A percentile compares a stretch with the other conserved stretches of the same genome.
These are phyloP conservation scores for Onygenales sp. DNA, from an alignment of 2,329 filamentous ascomycete species.

Conservation along the genomic window DNA sequence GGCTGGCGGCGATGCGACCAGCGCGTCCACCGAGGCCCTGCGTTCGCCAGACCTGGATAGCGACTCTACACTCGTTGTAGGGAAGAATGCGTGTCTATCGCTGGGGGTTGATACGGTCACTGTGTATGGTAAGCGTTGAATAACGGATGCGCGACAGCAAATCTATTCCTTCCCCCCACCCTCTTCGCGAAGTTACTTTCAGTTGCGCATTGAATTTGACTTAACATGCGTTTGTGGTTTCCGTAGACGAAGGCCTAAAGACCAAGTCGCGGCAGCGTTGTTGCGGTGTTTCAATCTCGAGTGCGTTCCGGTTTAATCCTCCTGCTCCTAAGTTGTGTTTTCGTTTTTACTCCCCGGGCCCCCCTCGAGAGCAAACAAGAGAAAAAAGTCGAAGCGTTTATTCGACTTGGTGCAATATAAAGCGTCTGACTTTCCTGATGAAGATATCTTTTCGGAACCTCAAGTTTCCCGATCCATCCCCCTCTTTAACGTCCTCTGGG, in stretches of 20 bases:
- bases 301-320: slow-evolving; percentile 25
- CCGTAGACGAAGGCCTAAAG: slow-evolving; percentile 44
- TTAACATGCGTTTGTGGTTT: neutral
- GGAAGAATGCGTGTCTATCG: slow-evolving; percentile 50
- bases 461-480: slow-evolving; percentile 54
- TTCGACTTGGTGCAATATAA: neutral
- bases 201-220: neutral
- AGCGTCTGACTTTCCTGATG: neutral
- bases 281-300: slow-evolving; percentile 46
- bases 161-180: neutral
- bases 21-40: neutral
- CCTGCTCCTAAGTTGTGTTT: neutral
- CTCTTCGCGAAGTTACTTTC: neutral
- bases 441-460: slow-evolving; percentile 23
- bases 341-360: neutral
- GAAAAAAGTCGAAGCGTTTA: too few relatives aligned
- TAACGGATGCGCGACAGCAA: neutral
- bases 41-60: slow-evolving; percentile 6
- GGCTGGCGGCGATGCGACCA: slow-evolving; percentile 70
- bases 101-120: slow-evolving; percentile 52
- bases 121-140: slow-evolving; percentile 41
- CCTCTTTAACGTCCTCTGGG: slow-evolving; percentile 79
- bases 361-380: too few relatives aligned
- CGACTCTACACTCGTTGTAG: slow-evolving; percentile 44
- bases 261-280: slow-evolving; percentile 42